Conservation (phyloP, 371 early-diverging fungal species). For the Mucor velutinosus region DNA sequence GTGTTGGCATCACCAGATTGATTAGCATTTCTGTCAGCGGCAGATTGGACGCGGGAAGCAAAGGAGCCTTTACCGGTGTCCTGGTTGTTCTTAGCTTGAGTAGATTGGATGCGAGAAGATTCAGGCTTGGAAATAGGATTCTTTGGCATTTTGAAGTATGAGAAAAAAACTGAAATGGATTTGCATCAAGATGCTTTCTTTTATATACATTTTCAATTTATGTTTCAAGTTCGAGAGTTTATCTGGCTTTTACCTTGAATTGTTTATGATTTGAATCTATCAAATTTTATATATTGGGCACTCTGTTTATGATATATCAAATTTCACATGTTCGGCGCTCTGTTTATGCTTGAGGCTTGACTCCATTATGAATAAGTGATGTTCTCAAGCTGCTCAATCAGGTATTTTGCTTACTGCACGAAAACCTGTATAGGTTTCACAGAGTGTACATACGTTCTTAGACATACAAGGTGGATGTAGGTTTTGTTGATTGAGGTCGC, state of each 20-base stretch:
- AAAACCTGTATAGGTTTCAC: too few relatives aligned
- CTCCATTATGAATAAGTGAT: too few relatives aligned
- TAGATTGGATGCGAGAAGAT: conserved; percentile 13
- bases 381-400: too few relatives aligned
- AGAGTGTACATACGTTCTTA: too few relatives aligned
- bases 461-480: too few relatives aligned
- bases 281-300: background rate
- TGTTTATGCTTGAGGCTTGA: background rate
- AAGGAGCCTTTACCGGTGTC: conserved; percentile 13
- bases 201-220: background rate
- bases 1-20: background rate
- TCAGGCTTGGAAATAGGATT: conserved; percentile 2
- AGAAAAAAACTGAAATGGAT: background rate
- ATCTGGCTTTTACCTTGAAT: background rate
- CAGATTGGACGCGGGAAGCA: conserved; percentile 10
- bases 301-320: background rate
- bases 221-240: background rate
- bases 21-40: conserved; percentile 7
- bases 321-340: background rate
- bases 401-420: too few relatives aligned
- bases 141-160: background rate
- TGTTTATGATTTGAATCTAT: background rate
- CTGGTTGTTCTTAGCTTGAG: conserved; percentile 6
- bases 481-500: too few relatives aligned
- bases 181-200: background rate